phyloP scores from a whole-genome alignment of 169 alveolate species.

The Neospora caninum region DNA sequence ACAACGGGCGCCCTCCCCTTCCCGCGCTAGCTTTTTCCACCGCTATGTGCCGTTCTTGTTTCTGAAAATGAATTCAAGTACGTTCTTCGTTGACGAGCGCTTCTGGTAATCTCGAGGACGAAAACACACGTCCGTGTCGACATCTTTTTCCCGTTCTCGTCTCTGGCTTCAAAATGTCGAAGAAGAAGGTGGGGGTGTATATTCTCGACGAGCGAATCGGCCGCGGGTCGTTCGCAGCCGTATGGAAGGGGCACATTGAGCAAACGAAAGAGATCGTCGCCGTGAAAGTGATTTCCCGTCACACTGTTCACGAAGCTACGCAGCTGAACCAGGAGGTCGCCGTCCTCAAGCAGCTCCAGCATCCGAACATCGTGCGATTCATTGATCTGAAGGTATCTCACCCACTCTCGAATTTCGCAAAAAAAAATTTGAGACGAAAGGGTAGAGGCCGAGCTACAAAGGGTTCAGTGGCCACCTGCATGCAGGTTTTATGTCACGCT shows the following conservation, averaged over 20 bases:
- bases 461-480: no score
- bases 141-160: background rate
- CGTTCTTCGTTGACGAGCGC: no score
- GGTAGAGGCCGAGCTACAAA: no score
- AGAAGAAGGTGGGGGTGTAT: constrained; percentile 52
- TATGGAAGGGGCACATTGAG: constrained; percentile 42
- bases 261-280: constrained; percentile 47
- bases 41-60: no score
- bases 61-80: no score
- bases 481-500: no score
- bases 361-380: constrained; percentile 50
- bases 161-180: background rate
- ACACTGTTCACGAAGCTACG: constrained; percentile 39
- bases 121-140: background rate
- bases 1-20: no score
- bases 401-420: no score
- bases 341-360: constrained; percentile 41
- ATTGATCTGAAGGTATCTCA: constrained; percentile 53
- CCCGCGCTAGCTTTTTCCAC: no score
- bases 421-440: no score
- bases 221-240: constrained; percentile 59
- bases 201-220: constrained; percentile 61
- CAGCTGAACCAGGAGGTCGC: constrained; percentile 60
- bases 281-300: constrained; percentile 45
- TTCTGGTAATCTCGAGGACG: no score